Conservation (phyloP, 108 stramenopile genomes). For the Cyclostephanos invisitatus region DNA sequence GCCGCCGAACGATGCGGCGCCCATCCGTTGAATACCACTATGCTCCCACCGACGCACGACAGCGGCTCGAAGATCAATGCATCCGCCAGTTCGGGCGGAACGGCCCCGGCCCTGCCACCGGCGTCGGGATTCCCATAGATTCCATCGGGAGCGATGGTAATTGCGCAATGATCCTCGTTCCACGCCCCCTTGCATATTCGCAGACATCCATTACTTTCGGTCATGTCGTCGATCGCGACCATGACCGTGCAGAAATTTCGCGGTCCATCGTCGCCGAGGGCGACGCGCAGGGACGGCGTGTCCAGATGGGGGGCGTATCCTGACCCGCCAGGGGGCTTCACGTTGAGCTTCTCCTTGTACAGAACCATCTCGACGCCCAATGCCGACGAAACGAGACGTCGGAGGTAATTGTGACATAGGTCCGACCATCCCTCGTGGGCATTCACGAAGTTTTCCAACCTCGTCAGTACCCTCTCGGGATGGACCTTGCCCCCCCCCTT, state of each 20-base stretch:
- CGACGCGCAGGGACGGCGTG: slow-evolving; percentile 58
- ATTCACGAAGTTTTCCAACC: too few species aligned
- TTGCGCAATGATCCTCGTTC: slow-evolving; percentile 41
- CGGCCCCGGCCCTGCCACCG: background rate
- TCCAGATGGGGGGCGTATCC: slow-evolving; percentile 81
- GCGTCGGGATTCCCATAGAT: too few species aligned
- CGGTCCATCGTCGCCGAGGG: slow-evolving; percentile 49
- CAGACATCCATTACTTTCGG: slow-evolving; percentile 62
- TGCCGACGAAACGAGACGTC: slow-evolving; percentile 40
- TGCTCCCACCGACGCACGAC: slow-evolving; percentile 51
- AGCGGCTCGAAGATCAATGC: slow-evolving; percentile 50
- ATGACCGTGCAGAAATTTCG: slow-evolving; percentile 66
- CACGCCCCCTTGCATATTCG: slow-evolving; percentile 56
- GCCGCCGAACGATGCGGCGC: slow-evolving; percentile 56
- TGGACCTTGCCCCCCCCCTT: too few species aligned
- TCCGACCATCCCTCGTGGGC: background rate
- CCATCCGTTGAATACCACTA: slow-evolving; percentile 60
- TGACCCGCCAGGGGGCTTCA: slow-evolving; percentile 71
- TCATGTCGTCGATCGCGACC: slow-evolving; percentile 36
- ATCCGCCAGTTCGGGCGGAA: slow-evolving; percentile 43
- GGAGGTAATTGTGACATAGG: slow-evolving; percentile 55
- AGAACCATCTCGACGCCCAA: slow-evolving; percentile 56
- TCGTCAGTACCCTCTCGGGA: too few species aligned
- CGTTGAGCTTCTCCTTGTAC: slow-evolving; percentile 79
- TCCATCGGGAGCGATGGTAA: slow-evolving; percentile 40